Conservation (phyloP, 805 yeast genomes). For the Vanderwaltozyma polyspora region DNA sequence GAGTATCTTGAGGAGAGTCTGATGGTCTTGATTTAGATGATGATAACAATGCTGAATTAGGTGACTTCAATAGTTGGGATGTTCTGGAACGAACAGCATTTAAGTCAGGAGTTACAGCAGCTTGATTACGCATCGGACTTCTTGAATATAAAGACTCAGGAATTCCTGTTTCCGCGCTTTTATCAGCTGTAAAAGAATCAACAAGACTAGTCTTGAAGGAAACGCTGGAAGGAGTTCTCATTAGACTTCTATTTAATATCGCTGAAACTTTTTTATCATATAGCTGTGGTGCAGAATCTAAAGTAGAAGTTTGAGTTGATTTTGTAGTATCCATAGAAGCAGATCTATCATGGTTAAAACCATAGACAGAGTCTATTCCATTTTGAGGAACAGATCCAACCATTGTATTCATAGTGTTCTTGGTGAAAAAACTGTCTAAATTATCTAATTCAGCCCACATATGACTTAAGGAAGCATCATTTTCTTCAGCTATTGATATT, state of each 20-base stretch:
- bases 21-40: slow-evolving; percentile 1
- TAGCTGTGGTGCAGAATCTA: slow-evolving; percentile 64
- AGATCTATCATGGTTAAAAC: slow-evolving; percentile 26
- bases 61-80: slow-evolving; percentile 2
- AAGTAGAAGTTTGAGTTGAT: slow-evolving; percentile 37
- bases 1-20: slow-evolving; percentile 30
- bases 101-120: slow-evolving; percentile 1
- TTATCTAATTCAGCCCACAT: slow-evolving; percentile 91
- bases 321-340: slow-evolving; percentile 54
- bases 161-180: slow-evolving; percentile 1
- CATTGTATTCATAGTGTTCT: slow-evolving; percentile 39
- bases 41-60: background rate
- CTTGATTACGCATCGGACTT: background rate
- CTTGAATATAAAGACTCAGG: background rate
- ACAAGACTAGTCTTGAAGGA: slow-evolving; percentile 70
- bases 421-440: slow-evolving; percentile 78
- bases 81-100: slow-evolving; percentile 2
- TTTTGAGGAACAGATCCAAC: slow-evolving; percentile 4
- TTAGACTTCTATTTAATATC: slow-evolving; percentile 62
- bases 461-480: slow-evolving; percentile 68
- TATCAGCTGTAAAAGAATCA: slow-evolving; percentile 41
- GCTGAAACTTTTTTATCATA: slow-evolving; percentile 71
- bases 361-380: slow-evolving; percentile 11
- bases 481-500: slow-evolving; percentile 38
- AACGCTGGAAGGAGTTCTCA: slow-evolving; percentile 61